A percentile compares a stretch with the other conserved stretches of the same genome.
phyloP scores from a whole-genome alignment of 2,329 filamentous ascomycete genomes.

The Chalara sp. region DNA sequence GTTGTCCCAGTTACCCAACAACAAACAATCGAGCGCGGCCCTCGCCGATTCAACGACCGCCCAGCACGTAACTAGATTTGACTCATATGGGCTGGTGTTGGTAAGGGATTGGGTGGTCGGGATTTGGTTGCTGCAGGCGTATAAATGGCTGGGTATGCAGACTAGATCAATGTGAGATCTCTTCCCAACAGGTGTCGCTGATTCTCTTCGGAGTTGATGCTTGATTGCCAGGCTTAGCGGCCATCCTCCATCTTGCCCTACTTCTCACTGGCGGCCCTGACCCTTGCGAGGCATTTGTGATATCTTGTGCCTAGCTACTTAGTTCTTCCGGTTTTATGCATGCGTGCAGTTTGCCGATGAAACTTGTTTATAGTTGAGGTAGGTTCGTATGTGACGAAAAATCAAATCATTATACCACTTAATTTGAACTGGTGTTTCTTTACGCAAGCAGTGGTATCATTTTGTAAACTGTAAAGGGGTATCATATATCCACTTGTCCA shows the following conservation, averaged over 20 bases:
- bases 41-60: constrained; percentile 69
- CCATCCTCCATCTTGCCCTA: no score
- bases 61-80: constrained; percentile 36
- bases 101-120: constrained; percentile 14
- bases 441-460: no score
- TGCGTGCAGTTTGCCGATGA: no score
- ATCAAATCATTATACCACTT: no score
- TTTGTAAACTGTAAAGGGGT: not conserved
- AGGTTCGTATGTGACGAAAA: no score
- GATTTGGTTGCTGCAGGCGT: constrained; percentile 26
- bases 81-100: constrained; percentile 10
- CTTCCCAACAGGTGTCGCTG: constrained; percentile 79
- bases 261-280: no score
- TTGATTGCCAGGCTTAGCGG: constrained; percentile 69
- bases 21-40: constrained; percentile 70
- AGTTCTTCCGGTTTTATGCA: no score
- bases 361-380: no score
- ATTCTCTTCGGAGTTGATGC: constrained; percentile 72
- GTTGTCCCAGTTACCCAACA: constrained; percentile 85
- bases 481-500: constrained; percentile 1
- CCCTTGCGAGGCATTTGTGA: no score
- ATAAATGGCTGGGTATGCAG: constrained; percentile 29
- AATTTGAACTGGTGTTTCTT: no score
- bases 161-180: constrained; percentile 54
- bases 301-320: no score